phyloP scores from a whole-genome alignment of 1,139 yeast species.

The Saccharomyces hybrid region DNA sequence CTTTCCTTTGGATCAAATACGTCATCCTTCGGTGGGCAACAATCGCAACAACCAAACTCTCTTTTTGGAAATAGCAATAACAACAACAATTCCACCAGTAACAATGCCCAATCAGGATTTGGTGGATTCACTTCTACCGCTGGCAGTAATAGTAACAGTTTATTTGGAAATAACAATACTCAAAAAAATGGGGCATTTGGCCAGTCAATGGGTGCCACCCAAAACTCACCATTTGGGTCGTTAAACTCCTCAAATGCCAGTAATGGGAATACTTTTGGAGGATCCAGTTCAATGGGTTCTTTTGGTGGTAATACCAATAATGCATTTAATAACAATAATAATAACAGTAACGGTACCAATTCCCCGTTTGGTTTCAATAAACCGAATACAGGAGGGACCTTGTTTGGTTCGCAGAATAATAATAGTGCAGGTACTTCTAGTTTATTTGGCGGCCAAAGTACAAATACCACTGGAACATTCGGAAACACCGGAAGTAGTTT shows the following conservation, averaged over 20 bases:
- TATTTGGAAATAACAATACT: background rate
- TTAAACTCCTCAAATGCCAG: constrained; percentile 9
- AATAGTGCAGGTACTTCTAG: background rate
- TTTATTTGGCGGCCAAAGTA: constrained; percentile 14
- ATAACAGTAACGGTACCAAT: constrained; percentile 8
- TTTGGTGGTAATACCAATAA: constrained; percentile 12
- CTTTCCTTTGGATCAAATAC: constrained; percentile 6
- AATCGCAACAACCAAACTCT: constrained; percentile 1
- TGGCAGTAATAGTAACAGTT: constrained; percentile 15
- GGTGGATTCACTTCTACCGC: constrained; percentile 47
- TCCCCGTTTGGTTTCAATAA: constrained; percentile 25
- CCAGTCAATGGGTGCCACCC: constrained; percentile 8
- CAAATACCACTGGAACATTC: constrained; percentile 7
- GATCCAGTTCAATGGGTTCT: constrained; percentile 10
- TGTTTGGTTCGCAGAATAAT: background rate
- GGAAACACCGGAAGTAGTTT: background rate
- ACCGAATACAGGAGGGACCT: constrained; percentile 10
- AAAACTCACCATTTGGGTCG: constrained; percentile 14
- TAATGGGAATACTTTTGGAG: constrained; percentile 7
- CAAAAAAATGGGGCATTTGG: background rate
- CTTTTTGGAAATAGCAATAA: background rate
- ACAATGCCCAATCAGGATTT: constrained; percentile 41
- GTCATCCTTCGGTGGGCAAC: background rate
- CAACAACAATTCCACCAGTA: constrained; percentile 4
- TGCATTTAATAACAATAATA: constrained; percentile 6